Conservation (phyloP, 2,329 filamentous ascomycete genomes). For the Paecilomyces sp. region DNA sequence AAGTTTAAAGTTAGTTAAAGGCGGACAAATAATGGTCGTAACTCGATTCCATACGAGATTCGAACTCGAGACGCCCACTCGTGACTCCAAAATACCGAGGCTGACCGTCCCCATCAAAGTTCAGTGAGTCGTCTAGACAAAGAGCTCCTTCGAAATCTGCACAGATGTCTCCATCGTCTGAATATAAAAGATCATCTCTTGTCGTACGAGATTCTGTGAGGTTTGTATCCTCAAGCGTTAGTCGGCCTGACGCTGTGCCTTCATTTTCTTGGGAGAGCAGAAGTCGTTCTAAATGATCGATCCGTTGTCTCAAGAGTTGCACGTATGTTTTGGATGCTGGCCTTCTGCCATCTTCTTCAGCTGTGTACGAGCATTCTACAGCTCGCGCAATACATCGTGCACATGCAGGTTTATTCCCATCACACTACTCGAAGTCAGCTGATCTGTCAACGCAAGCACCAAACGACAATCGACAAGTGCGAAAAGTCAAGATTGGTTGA, state of each 20-base stretch:
- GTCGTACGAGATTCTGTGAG: constrained; percentile 16
- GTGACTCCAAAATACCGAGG: constrained; percentile 30
- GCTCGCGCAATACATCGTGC: constrained; percentile 23
- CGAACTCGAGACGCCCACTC: constrained; percentile 29
- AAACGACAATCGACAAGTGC: too few species aligned
- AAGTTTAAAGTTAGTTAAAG: not conserved
- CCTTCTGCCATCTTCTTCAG: constrained; percentile 25
- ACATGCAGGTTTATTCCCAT: constrained; percentile 25
- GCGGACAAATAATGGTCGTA: not conserved
- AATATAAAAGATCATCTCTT: constrained; percentile 1
- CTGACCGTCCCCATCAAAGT: constrained; percentile 29
- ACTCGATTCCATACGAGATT: constrained; percentile 3
- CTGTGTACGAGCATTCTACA: constrained; percentile 22
- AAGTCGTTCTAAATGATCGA: constrained; percentile 23
- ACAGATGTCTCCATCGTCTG: constrained; percentile 13
- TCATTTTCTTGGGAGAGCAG: constrained; percentile 14
- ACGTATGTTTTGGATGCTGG: constrained; percentile 30
- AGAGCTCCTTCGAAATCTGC: constrained; percentile 23
- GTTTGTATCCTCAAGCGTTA: constrained; percentile 14
- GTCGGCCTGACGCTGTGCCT: not conserved
- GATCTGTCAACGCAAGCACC: not conserved
- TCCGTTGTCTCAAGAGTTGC: constrained; percentile 24
- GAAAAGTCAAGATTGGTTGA: too few species aligned
- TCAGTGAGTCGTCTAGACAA: constrained; percentile 27
- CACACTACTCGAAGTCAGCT: constrained; percentile 16